Evolutionary conservation across 495 filamentous ascomycete genomes (phyloP).

Genomic region (Aspergillus sclerotioniger): DNA sequence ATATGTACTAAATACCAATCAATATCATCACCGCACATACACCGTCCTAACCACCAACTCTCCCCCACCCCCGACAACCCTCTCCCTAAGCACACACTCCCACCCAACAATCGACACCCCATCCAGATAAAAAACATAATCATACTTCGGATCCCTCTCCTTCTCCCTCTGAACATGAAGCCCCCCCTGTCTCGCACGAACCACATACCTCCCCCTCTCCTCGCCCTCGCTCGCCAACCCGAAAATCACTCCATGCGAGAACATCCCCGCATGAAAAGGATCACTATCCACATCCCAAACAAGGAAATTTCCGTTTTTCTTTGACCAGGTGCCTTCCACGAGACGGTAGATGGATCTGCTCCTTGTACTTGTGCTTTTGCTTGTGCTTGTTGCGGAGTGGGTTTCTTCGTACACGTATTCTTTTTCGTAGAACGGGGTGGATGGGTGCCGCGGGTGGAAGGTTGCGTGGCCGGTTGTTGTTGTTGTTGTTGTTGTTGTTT

Average conservation of each 20-base stretch:
- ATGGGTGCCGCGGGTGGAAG: conserved; percentile 57
- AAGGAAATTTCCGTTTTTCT: neutral
- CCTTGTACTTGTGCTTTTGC: neutral
- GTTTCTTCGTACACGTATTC: conserved; percentile 35
- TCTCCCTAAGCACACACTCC: neutral
- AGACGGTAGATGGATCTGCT: conserved; percentile 17
- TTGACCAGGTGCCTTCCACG: conserved; percentile 8
- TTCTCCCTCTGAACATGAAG: neutral
- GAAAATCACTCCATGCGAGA: conserved; percentile 9
- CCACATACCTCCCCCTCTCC: neutral
- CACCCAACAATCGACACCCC: conserved; percentile 28
- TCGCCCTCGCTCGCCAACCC: neutral
- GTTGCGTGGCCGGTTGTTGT: conserved; percentile 31
- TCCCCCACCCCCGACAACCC: neutral
- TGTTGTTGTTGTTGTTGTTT: no score
- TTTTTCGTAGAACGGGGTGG: conserved; percentile 19
- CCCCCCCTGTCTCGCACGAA: conserved; percentile 5
- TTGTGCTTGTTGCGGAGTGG: no score
- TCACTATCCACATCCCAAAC: conserved; percentile 1
- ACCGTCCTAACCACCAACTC: neutral
- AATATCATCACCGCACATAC: neutral
- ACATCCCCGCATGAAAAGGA: neutral
- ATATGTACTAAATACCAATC: no score
- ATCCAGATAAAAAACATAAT: conserved; percentile 33
- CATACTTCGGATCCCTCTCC: neutral